phyloP scores from a whole-genome alignment of 179 eudicot species.

The Silene noctiflora region DNA sequence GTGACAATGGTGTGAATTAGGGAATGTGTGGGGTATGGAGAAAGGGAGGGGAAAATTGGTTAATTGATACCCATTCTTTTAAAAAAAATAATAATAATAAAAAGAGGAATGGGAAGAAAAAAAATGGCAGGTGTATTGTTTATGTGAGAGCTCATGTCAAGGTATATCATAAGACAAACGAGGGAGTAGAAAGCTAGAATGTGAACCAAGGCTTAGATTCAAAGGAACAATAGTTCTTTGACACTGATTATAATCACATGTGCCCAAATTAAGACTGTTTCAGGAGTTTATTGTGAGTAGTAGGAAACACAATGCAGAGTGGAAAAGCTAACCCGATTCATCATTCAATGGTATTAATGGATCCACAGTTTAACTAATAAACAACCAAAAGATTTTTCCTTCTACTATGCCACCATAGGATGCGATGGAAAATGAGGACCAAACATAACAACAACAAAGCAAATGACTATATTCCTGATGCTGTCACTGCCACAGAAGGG shows the following conservation, averaged over 20 bases:
- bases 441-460: neutral
- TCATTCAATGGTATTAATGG: neutral
- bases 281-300: too few species aligned
- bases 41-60: too few species aligned
- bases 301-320: neutral
- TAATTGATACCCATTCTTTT: too few species aligned
- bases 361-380: neutral
- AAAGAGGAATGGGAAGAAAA: too few species aligned
- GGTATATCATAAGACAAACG: neutral
- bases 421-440: neutral
- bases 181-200: neutral
- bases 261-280: neutral
- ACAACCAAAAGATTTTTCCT: neutral
- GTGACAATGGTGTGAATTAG: too few species aligned
- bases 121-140: too few species aligned
- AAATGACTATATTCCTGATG: conserved; percentile 8
- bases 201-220: neutral
- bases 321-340: neutral
- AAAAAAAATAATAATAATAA: too few species aligned
- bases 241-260: neutral
- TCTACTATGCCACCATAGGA: neutral
- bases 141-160: neutral
- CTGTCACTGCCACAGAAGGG: neutral
- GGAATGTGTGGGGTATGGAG: too few species aligned
- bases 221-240: neutral